These are phyloP conservation scores for Pseudocercospora musae DNA, from an alignment of 2,329 filamentous ascomycete species.

Conservation along the genomic window DNA sequence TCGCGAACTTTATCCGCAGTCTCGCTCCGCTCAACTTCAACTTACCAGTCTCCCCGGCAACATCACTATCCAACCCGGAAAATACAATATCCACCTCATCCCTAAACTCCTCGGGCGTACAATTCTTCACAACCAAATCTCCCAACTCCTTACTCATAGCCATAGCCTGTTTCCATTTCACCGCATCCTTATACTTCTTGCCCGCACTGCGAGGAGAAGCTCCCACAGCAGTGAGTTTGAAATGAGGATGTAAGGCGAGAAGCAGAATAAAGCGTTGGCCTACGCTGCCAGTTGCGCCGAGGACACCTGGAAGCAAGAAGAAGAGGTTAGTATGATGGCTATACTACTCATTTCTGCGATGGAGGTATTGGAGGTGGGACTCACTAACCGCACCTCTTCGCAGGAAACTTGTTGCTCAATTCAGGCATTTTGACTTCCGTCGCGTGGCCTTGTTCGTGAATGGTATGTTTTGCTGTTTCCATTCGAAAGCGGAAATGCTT, in stretches of 20 bases:
- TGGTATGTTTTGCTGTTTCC: conserved; percentile 22
- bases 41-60: conserved; percentile 83
- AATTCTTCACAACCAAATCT: conserved; percentile 80
- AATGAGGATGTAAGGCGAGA: conserved; percentile 80
- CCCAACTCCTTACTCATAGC: conserved; percentile 75
- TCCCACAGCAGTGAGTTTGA: conserved; percentile 82
- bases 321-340: conserved; percentile 3
- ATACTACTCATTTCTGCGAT: neutral
- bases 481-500: conserved; percentile 6
- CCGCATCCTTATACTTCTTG: conserved; percentile 92
- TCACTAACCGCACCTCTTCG: conserved; percentile 52
- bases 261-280: conserved; percentile 94
- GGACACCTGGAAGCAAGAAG: conserved; percentile 51
- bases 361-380: conserved; percentile 9
- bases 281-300: conserved; percentile 90
- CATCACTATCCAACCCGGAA: conserved; percentile 85
- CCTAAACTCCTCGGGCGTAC: conserved; percentile 73
- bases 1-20: too few species aligned
- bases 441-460: conserved; percentile 20
- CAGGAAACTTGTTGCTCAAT: conserved; percentile 41
- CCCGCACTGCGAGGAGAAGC: conserved; percentile 85
- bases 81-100: conserved; percentile 88
- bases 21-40: neutral
- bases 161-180: conserved; percentile 87
- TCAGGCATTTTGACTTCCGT: conserved; percentile 26